Evolutionary conservation across 2,329 filamentous ascomycete species (phyloP).

Genomic region (Talaromyces islandicus): DNA sequence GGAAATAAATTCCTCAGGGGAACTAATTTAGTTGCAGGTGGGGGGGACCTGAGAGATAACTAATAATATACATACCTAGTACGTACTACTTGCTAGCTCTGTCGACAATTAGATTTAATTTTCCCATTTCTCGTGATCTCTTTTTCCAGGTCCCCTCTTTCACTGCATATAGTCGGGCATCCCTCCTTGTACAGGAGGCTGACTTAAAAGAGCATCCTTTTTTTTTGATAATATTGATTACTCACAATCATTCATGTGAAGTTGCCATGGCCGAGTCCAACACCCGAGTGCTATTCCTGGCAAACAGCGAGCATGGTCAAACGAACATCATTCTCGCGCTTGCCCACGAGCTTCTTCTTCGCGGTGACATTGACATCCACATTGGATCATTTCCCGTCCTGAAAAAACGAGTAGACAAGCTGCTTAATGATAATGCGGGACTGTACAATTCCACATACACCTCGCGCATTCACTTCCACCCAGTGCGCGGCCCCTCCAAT

Average conservation of each 20-base stretch:
- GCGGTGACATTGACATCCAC: constrained; percentile 37
- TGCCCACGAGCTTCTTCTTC: constrained; percentile 33
- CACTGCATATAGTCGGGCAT: background rate
- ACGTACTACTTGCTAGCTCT: background rate
- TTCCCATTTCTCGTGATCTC: background rate
- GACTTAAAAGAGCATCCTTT: background rate
- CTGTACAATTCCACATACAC: background rate
- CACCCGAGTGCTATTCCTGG: constrained; percentile 27
- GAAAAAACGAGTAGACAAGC: constrained; percentile 24
- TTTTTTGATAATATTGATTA: background rate
- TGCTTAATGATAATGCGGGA: constrained; percentile 1
- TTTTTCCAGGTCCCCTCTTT: background rate
- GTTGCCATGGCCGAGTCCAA: background rate
- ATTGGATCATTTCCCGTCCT: constrained; percentile 40
- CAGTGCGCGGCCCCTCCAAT: constrained; percentile 27
- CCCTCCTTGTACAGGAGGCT: background rate
- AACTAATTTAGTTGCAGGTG: background rate
- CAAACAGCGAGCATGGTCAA: constrained; percentile 43
- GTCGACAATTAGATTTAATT: background rate
- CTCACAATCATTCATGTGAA: background rate
- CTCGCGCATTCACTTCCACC: constrained; percentile 27
- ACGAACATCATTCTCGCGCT: constrained; percentile 44
- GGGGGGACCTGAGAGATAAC: background rate
- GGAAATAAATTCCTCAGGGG: background rate
- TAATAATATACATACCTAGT: too few species aligned